These are phyloP conservation scores for Arthroderma sp. DNA, from an alignment of 2,329 filamentous ascomycete species.

Conservation along the genomic window DNA sequence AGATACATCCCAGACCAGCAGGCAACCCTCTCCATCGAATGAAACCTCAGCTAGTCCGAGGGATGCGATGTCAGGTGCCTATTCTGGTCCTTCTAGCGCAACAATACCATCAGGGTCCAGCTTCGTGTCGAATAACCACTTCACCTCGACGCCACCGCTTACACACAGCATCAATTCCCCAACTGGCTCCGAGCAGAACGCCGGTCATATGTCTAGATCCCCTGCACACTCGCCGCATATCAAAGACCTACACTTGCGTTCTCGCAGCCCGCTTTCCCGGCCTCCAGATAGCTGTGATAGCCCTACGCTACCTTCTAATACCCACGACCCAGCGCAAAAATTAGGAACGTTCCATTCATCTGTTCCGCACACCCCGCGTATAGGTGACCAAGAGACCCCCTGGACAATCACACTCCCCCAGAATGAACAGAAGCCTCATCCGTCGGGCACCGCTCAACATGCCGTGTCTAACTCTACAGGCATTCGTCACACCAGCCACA, in stretches of 20 bases:
- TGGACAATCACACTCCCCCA: conserved; percentile 28
- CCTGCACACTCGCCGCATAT: background rate
- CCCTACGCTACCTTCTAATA: background rate
- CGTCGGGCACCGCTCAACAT: conserved; percentile 1
- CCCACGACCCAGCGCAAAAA: conserved; percentile 16
- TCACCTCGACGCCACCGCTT: background rate
- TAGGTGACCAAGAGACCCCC: conserved; percentile 28
- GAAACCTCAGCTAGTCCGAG: background rate
- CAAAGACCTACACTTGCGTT: conserved; percentile 25
- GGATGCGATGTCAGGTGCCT: background rate
- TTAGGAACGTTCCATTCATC: conserved; percentile 25
- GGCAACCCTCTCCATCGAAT: background rate
- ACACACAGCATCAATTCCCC: background rate
- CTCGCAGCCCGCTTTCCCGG: conserved; percentile 25
- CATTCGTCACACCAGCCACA: background rate
- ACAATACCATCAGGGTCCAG: background rate
- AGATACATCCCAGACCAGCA: background rate
- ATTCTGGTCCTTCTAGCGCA: background rate
- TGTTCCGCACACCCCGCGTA: conserved; percentile 23
- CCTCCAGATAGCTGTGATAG: conserved; percentile 19
- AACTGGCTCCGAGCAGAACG: background rate
- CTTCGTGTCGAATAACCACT: background rate
- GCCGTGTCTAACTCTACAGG: conserved; percentile 3
- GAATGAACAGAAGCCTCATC: conserved; percentile 8
- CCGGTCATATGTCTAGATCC: background rate